Percentiles rank a stretch among this genome's conserved stretches.
These are phyloP conservation scores for Pharus latifolius DNA, from an alignment of 176 grass and related monocot species.

Conservation along the genomic window DNA sequence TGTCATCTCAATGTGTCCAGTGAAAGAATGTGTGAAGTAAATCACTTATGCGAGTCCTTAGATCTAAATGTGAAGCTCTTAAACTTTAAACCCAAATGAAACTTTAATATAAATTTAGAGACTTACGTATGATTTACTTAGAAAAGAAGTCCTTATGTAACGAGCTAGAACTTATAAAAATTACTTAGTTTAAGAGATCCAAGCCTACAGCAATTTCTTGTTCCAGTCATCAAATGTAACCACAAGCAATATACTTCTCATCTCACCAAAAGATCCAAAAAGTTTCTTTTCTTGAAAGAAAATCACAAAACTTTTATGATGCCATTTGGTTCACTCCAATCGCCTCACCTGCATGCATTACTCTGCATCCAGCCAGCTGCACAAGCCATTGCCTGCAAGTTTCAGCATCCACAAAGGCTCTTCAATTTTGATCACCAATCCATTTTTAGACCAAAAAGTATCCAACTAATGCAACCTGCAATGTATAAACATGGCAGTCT, in stretches of 20 bases:
- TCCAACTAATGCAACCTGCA: background rate
- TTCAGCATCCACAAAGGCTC: background rate
- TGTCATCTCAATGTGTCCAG: too few species aligned
- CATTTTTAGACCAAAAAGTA: background rate
- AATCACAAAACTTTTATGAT: background rate
- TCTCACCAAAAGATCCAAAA: background rate
- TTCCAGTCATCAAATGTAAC: background rate
- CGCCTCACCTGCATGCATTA: slow-evolving; percentile 13
- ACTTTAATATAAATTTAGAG: too few species aligned
- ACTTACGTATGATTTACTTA: too few species aligned
- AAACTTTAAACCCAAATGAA: too few species aligned
- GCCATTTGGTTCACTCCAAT: background rate
- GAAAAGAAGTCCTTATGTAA: too few species aligned
- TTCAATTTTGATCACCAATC: background rate
- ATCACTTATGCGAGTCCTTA: too few species aligned
- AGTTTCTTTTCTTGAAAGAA: slow-evolving; percentile 7
- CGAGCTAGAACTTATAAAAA: too few species aligned
- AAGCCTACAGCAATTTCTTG: too few species aligned
- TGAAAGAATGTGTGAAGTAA: too few species aligned
- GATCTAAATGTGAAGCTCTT: too few species aligned
- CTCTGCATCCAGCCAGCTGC: background rate
- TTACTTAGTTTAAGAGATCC: background rate
- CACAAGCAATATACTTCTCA: background rate
- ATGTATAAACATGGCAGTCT: too few species aligned
- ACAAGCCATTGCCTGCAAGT: slow-evolving; percentile 20